Conservation (phyloP, 2,329 filamentous ascomycete genomes). For the Pseudocercospora cruenta region DNA sequence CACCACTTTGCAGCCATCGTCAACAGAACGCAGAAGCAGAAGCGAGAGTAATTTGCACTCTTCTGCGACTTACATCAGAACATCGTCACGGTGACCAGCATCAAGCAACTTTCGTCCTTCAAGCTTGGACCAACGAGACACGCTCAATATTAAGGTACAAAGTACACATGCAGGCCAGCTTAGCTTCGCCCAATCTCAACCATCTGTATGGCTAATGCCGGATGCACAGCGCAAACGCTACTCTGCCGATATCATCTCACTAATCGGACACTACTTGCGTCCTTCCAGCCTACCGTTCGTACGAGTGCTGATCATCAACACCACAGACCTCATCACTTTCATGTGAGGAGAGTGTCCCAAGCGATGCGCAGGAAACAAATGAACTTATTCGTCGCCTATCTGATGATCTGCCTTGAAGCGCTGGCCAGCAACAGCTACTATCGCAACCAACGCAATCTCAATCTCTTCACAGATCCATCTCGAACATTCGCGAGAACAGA, state of each 20-base stretch:
- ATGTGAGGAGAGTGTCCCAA: neutral
- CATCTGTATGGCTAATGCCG: neutral
- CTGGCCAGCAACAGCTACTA: neutral
- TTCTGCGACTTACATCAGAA: neutral
- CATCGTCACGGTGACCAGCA: neutral
- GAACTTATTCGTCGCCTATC: neutral
- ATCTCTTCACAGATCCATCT: neutral
- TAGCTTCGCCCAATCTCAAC: neutral
- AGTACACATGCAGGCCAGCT: neutral
- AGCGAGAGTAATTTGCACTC: neutral
- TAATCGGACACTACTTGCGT: neutral
- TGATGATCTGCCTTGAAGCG: neutral
- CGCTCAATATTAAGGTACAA: neutral
- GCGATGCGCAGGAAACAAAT: neutral
- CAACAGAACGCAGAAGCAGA: neutral
- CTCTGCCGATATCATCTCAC: neutral
- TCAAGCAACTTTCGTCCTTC: neutral
- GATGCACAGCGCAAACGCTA: neutral
- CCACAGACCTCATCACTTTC: neutral
- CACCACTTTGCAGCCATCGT: neutral
- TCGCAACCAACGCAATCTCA: neutral
- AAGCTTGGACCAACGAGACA: neutral
- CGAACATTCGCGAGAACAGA: neutral
- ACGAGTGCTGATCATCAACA: neutral
- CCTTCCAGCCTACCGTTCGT: neutral